Evolutionary conservation across 1,139 yeast species (phyloP), one percentile per base, ranked within the genome.

Genomic region (Geotrichum klebahnii): DNA sequence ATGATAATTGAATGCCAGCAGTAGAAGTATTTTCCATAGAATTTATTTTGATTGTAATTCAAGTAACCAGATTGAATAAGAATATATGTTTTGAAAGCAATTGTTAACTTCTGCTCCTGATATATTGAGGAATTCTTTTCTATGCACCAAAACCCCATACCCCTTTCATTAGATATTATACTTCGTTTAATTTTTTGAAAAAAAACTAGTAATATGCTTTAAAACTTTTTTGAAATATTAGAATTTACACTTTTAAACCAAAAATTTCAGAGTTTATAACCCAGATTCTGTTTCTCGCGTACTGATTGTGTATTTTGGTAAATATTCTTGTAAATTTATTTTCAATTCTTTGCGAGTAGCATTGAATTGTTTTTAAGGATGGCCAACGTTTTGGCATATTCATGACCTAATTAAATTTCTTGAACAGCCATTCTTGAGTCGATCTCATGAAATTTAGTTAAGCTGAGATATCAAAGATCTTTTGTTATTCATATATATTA

Each of bases 191-290:
- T 24, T 40, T 9, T 33, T 20, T 3, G 46, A 43, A 8, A 43
- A 16, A n/a, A 20, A 14, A 12, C 36, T 8, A 12, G 34, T 33
- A n/a, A 33, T 40, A 3, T 32, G n/a, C n/a, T 28, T 8, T 29
- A 17, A 29, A 16, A 14, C 12, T 34, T 17, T 14, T 33, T 34
- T 32, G 24, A 19, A 33, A 43, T 22, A 9, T 43, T 34, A 9
- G 46, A 40, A 12, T 14, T 26, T 5, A 26, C 14, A 17, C 46
- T 40, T 24, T 43, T 23, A 33, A 22, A 32, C n/a, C 33, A 43
- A 12, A 40, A 40, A 3, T 33, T 40, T 9, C 40, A 40, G 29
- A 43, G 46, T 39, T n/a, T n/a, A n/a, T 14, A 36, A 24, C 19
- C 24, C 40, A 2, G 34, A 14, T 3, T 23, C 38, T 8, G 38